Evolutionary conservation across 1,284 basidiomycete species (phyloP).

Genomic region (Rhodotorula sp.): DNA sequence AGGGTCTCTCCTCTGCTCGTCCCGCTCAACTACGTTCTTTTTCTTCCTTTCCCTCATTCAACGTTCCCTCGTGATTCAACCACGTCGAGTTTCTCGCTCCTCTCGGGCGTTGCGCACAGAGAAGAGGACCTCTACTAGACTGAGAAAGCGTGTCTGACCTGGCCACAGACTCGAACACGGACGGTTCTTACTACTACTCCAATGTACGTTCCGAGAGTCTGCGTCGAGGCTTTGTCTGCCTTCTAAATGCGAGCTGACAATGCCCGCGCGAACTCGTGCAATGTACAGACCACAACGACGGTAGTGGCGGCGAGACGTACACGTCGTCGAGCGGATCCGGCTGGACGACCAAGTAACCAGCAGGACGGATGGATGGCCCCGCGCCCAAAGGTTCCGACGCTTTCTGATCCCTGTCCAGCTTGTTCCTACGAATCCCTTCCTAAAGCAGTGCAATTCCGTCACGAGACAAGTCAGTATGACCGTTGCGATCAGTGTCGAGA

Average conservation of each 20-base stretch:
- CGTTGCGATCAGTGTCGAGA: no score
- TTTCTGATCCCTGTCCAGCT: no score
- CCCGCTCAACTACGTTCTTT: not conserved
- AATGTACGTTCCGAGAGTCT: slow-evolving; percentile 4
- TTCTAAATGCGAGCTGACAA: not conserved
- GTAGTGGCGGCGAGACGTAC: slow-evolving; percentile 20
- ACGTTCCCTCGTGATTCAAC: no score
- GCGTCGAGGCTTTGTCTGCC: not conserved
- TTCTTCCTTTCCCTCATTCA: not conserved
- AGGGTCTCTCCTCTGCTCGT: not conserved
- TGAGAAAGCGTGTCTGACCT: not conserved
- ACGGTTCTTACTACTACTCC: slow-evolving; percentile 22
- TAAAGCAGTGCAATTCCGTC: no score
- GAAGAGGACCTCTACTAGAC: not conserved
- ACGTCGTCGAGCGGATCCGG: slow-evolving; percentile 10
- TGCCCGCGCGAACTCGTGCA: not conserved
- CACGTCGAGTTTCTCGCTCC: not conserved
- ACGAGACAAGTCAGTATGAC: no score
- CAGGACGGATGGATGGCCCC: not conserved
- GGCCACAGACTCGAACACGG: slow-evolving; percentile 14
- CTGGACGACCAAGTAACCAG: slow-evolving; percentile 3
- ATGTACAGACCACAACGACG: slow-evolving; percentile 22
- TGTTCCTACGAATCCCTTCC: no score
- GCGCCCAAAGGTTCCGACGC: not conserved
- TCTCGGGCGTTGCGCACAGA: no score